Evolutionary conservation across 169 alveolate genomes (phyloP).

Genomic region (Blepharisma undulans): DNA sequence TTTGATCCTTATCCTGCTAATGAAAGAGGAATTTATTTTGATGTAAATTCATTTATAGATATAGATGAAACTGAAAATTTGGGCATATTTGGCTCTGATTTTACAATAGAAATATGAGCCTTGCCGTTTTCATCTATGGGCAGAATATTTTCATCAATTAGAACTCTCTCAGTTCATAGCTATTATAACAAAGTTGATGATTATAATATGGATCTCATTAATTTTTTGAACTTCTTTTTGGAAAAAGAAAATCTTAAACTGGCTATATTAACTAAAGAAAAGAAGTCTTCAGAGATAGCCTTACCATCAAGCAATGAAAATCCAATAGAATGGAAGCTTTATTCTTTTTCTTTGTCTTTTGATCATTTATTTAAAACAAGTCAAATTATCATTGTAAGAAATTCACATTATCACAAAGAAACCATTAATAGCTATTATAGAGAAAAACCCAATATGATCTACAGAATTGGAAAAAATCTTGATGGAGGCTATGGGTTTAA

Average conservation of each 20-base stretch:
- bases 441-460: not conserved
- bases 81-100: no score
- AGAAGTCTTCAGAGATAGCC: not conserved
- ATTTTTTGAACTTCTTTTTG: no score
- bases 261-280: not conserved
- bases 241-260: not conserved
- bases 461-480: not conserved
- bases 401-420: not conserved
- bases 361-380: not conserved
- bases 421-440: not conserved
- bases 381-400: not conserved
- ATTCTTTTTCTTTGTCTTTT: not conserved
- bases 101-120: no score
- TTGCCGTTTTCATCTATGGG: not conserved
- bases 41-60: no score
- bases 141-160: no score
- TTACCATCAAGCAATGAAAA: no score
- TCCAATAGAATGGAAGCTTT: not conserved
- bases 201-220: not conserved
- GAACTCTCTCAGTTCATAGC: no score
- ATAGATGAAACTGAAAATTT: no score
- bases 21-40: no score
- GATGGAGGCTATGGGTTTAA: not conserved
- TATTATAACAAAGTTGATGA: no score
- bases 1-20: no score